Percentiles rank a stretch among this genome's conserved stretches.
Evolutionary conservation across 177 flowering plant genomes (phyloP).

Genomic region (Viscum album): DNA sequence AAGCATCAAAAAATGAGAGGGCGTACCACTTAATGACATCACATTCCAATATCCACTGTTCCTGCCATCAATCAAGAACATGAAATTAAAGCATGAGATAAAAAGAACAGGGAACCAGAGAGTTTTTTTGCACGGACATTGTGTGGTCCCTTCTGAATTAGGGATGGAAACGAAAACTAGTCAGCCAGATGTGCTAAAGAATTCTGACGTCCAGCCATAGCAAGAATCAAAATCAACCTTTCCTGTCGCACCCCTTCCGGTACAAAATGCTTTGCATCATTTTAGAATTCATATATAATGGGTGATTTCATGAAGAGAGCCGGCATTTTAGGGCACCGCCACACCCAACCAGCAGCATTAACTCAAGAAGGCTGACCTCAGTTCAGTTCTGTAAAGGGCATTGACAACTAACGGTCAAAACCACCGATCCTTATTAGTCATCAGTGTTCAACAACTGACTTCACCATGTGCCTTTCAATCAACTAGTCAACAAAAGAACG

Average conservation of each 20-base stretch:
- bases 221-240: background rate
- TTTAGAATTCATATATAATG: background rate
- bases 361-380: slow-evolving; percentile 1
- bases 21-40: slow-evolving; percentile 12
- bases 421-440: background rate
- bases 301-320: background rate
- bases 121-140: background rate
- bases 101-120: background rate
- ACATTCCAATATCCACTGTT: background rate
- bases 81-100: background rate
- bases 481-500: slow-evolving; percentile 87
- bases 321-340: slow-evolving; percentile 1
- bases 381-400: slow-evolving; percentile 12
- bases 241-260: background rate
- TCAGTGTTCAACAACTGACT: slow-evolving; percentile 41
- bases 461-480: slow-evolving; percentile 88
- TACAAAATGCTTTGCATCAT: too few species aligned
- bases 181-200: slow-evolving; percentile 15
- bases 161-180: slow-evolving; percentile 20
- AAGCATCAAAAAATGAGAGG: background rate
- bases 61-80: slow-evolving; percentile 13
- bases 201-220: background rate
- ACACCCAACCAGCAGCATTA: slow-evolving; percentile 3
- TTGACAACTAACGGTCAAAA: slow-evolving; percentile 7
- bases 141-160: slow-evolving; percentile 22